phyloP scores from a whole-genome alignment of 2,329 filamentous ascomycete species.

The Rhynchosporium agropyri region DNA sequence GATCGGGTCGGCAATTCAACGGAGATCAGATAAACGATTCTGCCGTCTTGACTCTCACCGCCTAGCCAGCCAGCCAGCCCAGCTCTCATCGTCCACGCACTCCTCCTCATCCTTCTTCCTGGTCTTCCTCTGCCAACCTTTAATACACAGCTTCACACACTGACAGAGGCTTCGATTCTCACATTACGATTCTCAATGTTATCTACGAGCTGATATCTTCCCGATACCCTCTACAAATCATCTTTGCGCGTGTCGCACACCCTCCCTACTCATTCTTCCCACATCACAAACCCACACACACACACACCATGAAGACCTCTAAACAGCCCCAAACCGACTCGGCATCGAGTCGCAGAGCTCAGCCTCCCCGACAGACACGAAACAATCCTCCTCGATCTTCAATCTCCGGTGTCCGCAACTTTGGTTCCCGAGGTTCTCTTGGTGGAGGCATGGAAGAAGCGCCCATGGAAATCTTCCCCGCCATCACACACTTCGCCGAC shows the following conservation, averaged over 20 bases:
- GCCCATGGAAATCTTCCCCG: constrained; percentile 68
- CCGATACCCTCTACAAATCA: constrained; percentile 2
- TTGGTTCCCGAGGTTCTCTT: constrained; percentile 48
- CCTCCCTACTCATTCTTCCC: constrained; percentile 14
- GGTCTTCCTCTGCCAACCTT: constrained; percentile 7
- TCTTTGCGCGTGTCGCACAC: constrained; percentile 21
- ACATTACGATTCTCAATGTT: constrained; percentile 13
- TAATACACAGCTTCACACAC: constrained; percentile 22
- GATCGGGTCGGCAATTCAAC: constrained; percentile 16
- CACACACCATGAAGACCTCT: constrained; percentile 42
- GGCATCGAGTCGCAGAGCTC: constrained; percentile 58
- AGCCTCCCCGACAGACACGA: constrained; percentile 66
- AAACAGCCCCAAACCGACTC: constrained; percentile 38
- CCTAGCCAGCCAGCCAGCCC: constrained; percentile 13
- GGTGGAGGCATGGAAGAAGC: constrained; percentile 50
- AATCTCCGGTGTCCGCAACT: constrained; percentile 50
- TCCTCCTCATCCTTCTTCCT: not conserved
- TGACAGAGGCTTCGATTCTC: constrained; percentile 14
- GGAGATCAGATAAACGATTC: constrained; percentile 13
- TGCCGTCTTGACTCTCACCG: constrained; percentile 5
- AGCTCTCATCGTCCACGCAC: constrained; percentile 9
- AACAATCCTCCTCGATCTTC: constrained; percentile 63
- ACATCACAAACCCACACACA: constrained; percentile 20
- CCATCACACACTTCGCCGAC: constrained; percentile 79
- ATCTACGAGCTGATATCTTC: constrained; percentile 11